Conservation (phyloP, 805 yeast species). For the Ogataea allantospora region DNA sequence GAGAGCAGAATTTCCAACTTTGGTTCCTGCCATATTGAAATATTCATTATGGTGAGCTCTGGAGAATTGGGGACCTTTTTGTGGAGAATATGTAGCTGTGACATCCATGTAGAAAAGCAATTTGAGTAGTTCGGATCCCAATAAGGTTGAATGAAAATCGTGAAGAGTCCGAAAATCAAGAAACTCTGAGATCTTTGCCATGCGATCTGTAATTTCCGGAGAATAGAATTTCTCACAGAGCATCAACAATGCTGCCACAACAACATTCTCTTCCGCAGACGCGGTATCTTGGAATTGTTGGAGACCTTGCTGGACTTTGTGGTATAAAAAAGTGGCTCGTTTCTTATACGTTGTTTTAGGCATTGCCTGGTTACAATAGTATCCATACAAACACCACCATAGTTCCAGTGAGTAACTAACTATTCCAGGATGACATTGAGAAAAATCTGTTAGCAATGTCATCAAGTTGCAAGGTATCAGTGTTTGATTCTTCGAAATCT, state of each 20-base stretch:
- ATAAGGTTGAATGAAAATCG: not conserved
- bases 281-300: not conserved
- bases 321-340: not conserved
- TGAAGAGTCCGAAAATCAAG: not conserved
- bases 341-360: not conserved
- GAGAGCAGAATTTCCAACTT: not conserved
- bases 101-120: constrained; percentile 11
- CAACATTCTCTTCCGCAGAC: not conserved
- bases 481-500: not conserved
- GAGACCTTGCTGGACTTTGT: not conserved
- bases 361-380: not conserved
- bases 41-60: constrained; percentile 2
- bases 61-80: constrained; percentile 7
- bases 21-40: not conserved
- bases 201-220: not conserved
- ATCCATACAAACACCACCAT: not conserved
- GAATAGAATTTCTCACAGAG: not conserved
- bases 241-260: not conserved
- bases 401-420: not conserved
- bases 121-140: constrained; percentile 2
- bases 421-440: not conserved
- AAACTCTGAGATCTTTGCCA: not conserved
- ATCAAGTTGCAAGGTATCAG: not conserved
- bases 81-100: constrained; percentile 8
- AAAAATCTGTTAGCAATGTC: not conserved